Evolutionary conservation across 2,329 filamentous ascomycete genomes (phyloP), one percentile per base, ranked within the genome.

Genomic region (Stachybotrys echinatus): DNA sequence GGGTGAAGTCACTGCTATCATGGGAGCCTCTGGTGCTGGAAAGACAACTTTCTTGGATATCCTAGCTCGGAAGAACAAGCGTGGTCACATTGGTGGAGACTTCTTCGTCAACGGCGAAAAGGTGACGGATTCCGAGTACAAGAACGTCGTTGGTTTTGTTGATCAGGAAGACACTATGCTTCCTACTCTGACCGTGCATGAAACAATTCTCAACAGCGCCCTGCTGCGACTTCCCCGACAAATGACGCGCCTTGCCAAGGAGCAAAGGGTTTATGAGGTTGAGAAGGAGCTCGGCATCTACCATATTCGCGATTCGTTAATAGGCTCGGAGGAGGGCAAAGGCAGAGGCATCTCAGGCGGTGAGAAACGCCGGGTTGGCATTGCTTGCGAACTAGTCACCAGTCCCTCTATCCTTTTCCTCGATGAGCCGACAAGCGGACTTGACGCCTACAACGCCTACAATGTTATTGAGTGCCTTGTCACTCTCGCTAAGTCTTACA

Each of bases 101-200:
- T 95, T 96, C 61, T 94, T 87, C 61, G 84, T 99, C 61, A 97
- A 97, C 58, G 95, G 94, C 31, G 90, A 97, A 66, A 92, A 89
- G 66, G 85, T 97, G 37, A 77, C 76, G 27, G 89, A 96, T 65
- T 69, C 81, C 23, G 89, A 96, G 54, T 99, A 94, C 72, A 89
- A 88, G 64, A 92, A 84, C 54, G 90, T 97, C 47, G 87, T 96
- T 56, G 94, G 95, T 20, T 99, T 97, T 60, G 94, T 99, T 39
- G 94, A 99, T 60, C 94, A 99, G 71, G 94, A 99, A 64, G 94
- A 99, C 64, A 95, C 92, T 5, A 92, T 99, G 85, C 77, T 99
- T 42, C 87, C 94, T 0, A 99, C 94, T 1, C 75, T 99, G 58
- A 99, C 94, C 0, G 94, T 99, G 8, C 94, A 99, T 66, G 94